Base-by-base conservation (phyloP, 2,329 filamentous ascomycete genomes). In the Colletotrichum nymphaeae region DNA sequence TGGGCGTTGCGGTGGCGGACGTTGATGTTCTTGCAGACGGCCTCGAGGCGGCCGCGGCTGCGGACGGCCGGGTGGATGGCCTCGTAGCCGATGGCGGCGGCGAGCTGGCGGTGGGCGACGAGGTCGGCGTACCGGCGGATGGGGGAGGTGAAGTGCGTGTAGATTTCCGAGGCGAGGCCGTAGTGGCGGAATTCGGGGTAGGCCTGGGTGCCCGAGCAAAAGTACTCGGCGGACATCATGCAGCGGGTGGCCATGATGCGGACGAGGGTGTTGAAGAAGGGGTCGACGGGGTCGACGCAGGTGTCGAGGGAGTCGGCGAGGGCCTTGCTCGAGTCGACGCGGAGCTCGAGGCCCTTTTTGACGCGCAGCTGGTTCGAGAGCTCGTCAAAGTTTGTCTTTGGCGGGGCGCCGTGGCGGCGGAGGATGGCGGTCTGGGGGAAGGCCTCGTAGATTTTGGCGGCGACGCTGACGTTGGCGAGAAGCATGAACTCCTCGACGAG, bases 211-310 rank as follows among this genome's bases (percentile, higher is more conserved):
- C 97, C 97, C 0, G 96, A 94, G 84, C 94, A 97, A 84, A 99
- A 99, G 85, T 99, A 99, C 84, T 99, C 97, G 75, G 97, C 97
- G 67, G 95, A 97, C 88, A 98, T 98, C 97, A 99, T 99, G 89
- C 97, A 99, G 26, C 97, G 93, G 9, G 97, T 99, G 11, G 97
- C 97, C 86, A 99, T 94, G 84, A 99, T 98, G 81, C 97, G 94
- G 77, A 99, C 93, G 28, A 99, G 91, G 2, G 96, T 99, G 88
- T 99, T 99, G 90, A 99, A 98, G 87, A 98, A 99, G 32, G 96
- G 95, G 78, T 98, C 94, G 11, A 86, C 81, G 0, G 91, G 84
- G 79, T 98, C 95, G 60, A 93, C 88, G 81, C 97, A 99, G 42
- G 84, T 86, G 83, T 99, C 97, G 1, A 99, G 90, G 22, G 95